phyloP scores from a whole-genome alignment of 805 yeast genomes.

The Teunomyces tritomae region DNA sequence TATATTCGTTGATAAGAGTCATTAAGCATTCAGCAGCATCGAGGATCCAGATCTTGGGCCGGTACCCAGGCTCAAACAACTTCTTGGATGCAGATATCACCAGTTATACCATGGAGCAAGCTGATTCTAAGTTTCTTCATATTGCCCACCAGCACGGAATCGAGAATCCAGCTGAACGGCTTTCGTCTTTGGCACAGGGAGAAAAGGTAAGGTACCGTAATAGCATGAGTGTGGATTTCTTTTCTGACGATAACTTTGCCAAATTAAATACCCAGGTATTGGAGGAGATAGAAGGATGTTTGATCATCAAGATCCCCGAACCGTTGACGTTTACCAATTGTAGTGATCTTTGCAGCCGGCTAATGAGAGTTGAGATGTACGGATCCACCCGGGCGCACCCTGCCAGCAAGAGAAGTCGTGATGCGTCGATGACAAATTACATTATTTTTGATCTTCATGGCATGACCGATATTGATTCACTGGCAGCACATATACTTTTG shows the following conservation, averaged over 20 bases:
- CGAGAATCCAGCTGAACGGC: not conserved
- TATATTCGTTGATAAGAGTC: slow-evolving; percentile 75
- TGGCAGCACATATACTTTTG: slow-evolving; percentile 38
- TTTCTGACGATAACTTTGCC: slow-evolving; percentile 34
- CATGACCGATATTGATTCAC: slow-evolving; percentile 41
- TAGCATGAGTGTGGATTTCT: slow-evolving; percentile 19
- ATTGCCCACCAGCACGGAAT: not conserved
- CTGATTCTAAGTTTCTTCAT: slow-evolving; percentile 2
- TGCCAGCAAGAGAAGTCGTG: slow-evolving; percentile 35
- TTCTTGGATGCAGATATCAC: slow-evolving; percentile 40
- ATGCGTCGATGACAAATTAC: slow-evolving; percentile 38
- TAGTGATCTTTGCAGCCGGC: slow-evolving; percentile 36
- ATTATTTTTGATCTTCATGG: slow-evolving; percentile 42
- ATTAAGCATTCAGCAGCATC: slow-evolving; percentile 78
- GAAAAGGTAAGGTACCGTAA: slow-evolving; percentile 2
- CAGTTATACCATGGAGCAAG: slow-evolving; percentile 4
- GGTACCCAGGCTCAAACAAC: slow-evolving; percentile 43
- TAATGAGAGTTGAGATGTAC: slow-evolving; percentile 40
- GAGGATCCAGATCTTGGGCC: slow-evolving; percentile 77
- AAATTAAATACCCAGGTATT: slow-evolving; percentile 34
- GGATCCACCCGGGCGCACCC: slow-evolving; percentile 46
- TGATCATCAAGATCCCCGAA: slow-evolving; percentile 43
- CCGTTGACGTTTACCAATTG: slow-evolving; percentile 44
- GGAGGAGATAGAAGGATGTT: slow-evolving; percentile 45
- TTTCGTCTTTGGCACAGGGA: not conserved